phyloP scores from a whole-genome alignment of 1,284 basidiomycete genomes.

The Inonotus hispidus region DNA sequence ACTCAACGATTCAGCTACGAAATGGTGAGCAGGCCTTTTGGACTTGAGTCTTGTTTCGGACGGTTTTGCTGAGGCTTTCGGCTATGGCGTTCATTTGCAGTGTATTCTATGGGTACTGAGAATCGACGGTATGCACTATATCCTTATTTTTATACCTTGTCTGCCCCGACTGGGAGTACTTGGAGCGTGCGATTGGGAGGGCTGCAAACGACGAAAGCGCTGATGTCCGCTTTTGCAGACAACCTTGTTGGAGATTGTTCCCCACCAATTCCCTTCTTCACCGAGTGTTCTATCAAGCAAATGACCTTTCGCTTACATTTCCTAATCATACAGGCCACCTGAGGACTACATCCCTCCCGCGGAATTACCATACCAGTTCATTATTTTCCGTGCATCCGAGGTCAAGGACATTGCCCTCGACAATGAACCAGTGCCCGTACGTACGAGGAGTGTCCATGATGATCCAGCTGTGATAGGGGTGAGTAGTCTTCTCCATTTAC shows the following conservation, averaged over 20 bases:
- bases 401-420: slow-evolving; percentile 78
- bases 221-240: too few relatives aligned
- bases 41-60: neutral
- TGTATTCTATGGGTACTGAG: slow-evolving; percentile 87
- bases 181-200: too few relatives aligned
- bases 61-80: slow-evolving; percentile 1
- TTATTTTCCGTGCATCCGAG: slow-evolving; percentile 79
- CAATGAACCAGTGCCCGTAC: slow-evolving; percentile 42
- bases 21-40: slow-evolving; percentile 51
- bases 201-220: too few relatives aligned
- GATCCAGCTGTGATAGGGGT: slow-evolving; percentile 76
- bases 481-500: slow-evolving; percentile 30
- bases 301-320: neutral
- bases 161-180: neutral
- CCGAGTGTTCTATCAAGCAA: neutral
- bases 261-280: neutral
- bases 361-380: slow-evolving; percentile 73
- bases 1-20: slow-evolving; percentile 82
- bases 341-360: slow-evolving; percentile 72
- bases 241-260: too few relatives aligned
- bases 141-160: slow-evolving; percentile 70
- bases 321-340: slow-evolving; percentile 45
- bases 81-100: slow-evolving; percentile 34
- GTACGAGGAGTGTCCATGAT: slow-evolving; percentile 57
- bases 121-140: slow-evolving; percentile 60